Evolutionary conservation across 208 protist genomes (phyloP), one percentile per base, ranked within the genome.

Genomic region (Strigomonas culicis): DNA sequence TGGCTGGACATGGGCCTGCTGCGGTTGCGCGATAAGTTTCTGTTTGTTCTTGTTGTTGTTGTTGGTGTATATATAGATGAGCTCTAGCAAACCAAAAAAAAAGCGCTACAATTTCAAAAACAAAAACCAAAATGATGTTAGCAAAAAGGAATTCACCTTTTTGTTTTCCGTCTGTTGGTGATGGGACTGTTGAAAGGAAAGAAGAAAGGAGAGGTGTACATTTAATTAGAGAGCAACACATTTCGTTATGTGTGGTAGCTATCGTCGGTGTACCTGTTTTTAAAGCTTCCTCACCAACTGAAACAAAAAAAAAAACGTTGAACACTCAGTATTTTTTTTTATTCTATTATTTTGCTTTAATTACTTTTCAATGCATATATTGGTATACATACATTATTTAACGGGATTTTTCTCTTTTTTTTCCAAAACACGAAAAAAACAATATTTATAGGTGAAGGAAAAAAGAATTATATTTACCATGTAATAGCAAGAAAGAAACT

Each of bases 381-480:
- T 47, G 10, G 31, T 27, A 28, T 49, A 22, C 6, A 25, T 43
- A n/a, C 13, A 27, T 65, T 43, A 17, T 15, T 21, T 55, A 22
- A 34, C 17, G 4, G 7, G 7, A 7, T 31, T 13, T 65, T 21
- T 59, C 30, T 1, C 28, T 60, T 0, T 60, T 44, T 57, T 51
- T 52, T 31, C n/a, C 32, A 46, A 32, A 17, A 47, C 34, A 17
- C 41, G n/a, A 65, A 65, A 67, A 67, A 59, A 67, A 59, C 25
- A 62, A 62, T 10, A 30, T 19, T 32, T 8, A 43, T 24, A 31
- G 41, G 13, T 47, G 49, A 55, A 55, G 24, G 24, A 22, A 22
- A 55, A 55, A 55, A 55, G 25, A 10, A 30, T 10, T 55, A 10
- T 24, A 8, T 30, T 8, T 13, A 30, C 10, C 7, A 55, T 34